Base-by-base conservation (phyloP, 345 rosid species). In the Melastoma malabathricum region DNA sequence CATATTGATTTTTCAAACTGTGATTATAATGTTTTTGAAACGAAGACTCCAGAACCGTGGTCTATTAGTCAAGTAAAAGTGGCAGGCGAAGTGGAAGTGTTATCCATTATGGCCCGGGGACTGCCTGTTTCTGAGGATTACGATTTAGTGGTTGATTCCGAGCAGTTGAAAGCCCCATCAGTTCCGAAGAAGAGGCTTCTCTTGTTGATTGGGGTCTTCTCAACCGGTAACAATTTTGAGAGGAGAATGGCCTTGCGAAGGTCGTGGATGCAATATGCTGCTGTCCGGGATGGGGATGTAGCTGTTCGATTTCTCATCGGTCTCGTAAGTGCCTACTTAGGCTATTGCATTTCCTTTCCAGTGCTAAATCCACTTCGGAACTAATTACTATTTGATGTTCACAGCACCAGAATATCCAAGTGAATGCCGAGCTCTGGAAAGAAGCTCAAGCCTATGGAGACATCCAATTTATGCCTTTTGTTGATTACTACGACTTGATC, bases 161-260 rank as follows among this genome's bases (percentile, higher is more conserved):
- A 81, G 65, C 75, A 59, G 15, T 82, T 90, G 46, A 82, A 71
- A 86, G 86, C 96, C 68, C 86, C 94, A 12, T 39, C 46, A 12
- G 57, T 73, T 46, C 57, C 71, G 27, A 67, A 50, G 47, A 72
- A 65, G 72, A 74, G 72, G 68, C 63, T 81, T 52, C 48, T 73
- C 13, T 67, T 90, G 74, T 52, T 86, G 66, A 68, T 90, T 6
- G 98, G 94, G 54, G 74, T 86, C 68, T 90, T 83, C 80, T 86
- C 98, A 48, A 78, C 82, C 16, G 96, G 90, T 60, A 90, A 90
- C 64, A 90, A 90, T 57, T 83, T 90, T 25, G 78, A 83, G 67
- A 79, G 96, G 13, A 76, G 98, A 13, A 83, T 90, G 98, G 96
- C 96, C 15, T 34, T 86, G 57, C 76, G 98, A 72, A 83, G 86